Evolutionary conservation across 768 basidiomycete genomes (phyloP).

Genomic region (Hydnomerulius pinastri): DNA sequence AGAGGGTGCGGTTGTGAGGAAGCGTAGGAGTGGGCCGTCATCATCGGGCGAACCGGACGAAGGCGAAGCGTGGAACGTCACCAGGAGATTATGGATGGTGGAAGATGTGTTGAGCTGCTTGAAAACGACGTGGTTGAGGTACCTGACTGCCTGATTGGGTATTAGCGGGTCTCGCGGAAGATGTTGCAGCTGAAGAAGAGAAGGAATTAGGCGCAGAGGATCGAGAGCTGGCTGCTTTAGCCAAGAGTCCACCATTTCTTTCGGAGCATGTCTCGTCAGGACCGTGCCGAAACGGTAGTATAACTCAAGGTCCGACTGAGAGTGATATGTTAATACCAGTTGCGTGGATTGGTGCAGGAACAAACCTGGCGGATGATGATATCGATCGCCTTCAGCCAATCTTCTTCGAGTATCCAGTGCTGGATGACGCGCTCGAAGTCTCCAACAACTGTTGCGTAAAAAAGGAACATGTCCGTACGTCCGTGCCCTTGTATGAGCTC

Average conservation of each 20-base stretch:
- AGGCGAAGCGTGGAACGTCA: slow-evolving; percentile 78
- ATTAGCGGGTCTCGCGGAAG: slow-evolving; percentile 68
- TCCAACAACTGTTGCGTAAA: slow-evolving; percentile 80
- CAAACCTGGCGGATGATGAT: slow-evolving; percentile 85
- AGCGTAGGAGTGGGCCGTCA: slow-evolving; percentile 77
- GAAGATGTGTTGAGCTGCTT: slow-evolving; percentile 78
- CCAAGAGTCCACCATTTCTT: slow-evolving; percentile 93
- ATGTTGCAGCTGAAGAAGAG: slow-evolving; percentile 80
- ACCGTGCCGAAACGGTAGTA: slow-evolving; percentile 94
- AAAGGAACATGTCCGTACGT: slow-evolving; percentile 87
- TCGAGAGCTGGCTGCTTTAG: slow-evolving; percentile 79
- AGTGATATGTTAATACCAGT: slow-evolving; percentile 4
- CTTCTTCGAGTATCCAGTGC: slow-evolving; percentile 90
- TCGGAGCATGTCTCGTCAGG: slow-evolving; percentile 82
- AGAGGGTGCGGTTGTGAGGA: slow-evolving; percentile 78
- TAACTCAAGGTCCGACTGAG: slow-evolving; percentile 77
- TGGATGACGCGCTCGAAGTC: slow-evolving; percentile 86
- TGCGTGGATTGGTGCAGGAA: not conserved
- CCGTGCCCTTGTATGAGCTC: slow-evolving; percentile 95
- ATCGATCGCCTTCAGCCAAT: slow-evolving; percentile 90
- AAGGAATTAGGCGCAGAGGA: slow-evolving; percentile 84
- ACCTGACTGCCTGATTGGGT: slow-evolving; percentile 87
- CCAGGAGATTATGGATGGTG: slow-evolving; percentile 90
- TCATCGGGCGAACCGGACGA: slow-evolving; percentile 52
- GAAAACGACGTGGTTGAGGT: slow-evolving; percentile 83